Percentiles rank a stretch among this genome's conserved stretches.
Conservation (phyloP, 495 filamentous ascomycete genomes). For the Hypoxylon perforatum region DNA sequence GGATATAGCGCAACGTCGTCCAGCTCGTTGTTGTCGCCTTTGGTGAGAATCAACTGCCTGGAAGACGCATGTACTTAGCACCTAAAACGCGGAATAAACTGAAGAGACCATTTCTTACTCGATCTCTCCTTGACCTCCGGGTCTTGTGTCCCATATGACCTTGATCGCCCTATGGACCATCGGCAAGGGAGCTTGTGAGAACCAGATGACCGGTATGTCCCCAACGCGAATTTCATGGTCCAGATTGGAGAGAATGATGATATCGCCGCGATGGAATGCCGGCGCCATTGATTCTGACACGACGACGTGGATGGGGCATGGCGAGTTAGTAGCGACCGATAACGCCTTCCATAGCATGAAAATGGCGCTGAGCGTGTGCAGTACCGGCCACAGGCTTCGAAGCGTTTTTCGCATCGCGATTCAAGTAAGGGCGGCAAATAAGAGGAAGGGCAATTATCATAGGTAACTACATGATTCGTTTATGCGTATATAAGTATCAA, state of each 20-base stretch:
- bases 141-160: constrained; percentile 7
- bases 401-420: too few species aligned
- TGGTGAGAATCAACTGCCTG: constrained; percentile 15
- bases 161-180: constrained; percentile 51
- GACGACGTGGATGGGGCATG: constrained; percentile 38
- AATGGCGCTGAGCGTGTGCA: constrained; percentile 18
- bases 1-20: too few species aligned
- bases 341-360: constrained; percentile 42
- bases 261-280: constrained; percentile 50
- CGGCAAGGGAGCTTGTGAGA: constrained; percentile 41
- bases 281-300: constrained; percentile 51
- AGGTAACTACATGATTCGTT: not conserved
- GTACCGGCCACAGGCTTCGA: constrained; percentile 14
- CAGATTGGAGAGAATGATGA: constrained; percentile 47
- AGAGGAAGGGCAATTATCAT: constrained; percentile 4
- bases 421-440: not conserved
- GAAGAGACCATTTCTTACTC: not conserved
- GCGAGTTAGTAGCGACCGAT: constrained; percentile 30
- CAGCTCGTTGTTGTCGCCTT: too few species aligned
- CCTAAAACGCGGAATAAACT: not conserved
- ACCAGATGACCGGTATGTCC: constrained; percentile 52
- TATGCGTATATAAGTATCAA: too few species aligned
- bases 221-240: constrained; percentile 32
- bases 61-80: too few species aligned
- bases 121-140: not conserved